Conservation (phyloP, 805 yeast genomes). For the Candida piceae region DNA sequence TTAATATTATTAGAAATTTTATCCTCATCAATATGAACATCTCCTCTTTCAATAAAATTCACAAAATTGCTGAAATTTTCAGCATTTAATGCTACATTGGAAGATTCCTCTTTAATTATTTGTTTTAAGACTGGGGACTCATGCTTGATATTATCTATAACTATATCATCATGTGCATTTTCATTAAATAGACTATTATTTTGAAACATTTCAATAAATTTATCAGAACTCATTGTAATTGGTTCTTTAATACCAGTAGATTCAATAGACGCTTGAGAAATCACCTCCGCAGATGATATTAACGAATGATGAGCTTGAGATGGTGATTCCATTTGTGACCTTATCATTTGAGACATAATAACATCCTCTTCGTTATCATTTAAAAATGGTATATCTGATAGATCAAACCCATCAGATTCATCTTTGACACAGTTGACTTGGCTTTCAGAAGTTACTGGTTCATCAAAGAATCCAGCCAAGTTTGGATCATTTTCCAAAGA, state of each 20-base stretch:
- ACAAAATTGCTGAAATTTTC: conserved; percentile 3
- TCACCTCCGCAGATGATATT: no score
- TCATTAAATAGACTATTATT: conserved; percentile 5
- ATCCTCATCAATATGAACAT: no score
- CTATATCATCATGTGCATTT: neutral
- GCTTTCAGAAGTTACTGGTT: conserved; percentile 1
- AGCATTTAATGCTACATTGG: conserved; percentile 1
- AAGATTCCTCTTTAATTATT: no score
- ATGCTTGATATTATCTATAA: no score
- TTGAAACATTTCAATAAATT: conserved; percentile 12
- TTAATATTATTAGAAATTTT: conserved; percentile 7
- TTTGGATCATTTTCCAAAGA: conserved; percentile 26
- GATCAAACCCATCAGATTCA: conserved; percentile 19
- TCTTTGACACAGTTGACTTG: no score
- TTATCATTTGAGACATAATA: conserved; percentile 1
- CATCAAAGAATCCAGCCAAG: conserved; percentile 24
- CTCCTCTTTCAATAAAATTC: conserved; percentile 13
- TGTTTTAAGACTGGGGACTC: no score
- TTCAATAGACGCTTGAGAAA: no score
- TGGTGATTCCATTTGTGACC: neutral
- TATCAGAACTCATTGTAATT: conserved; percentile 19
- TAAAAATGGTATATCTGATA: conserved; percentile 18
- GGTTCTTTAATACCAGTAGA: conserved; percentile 13
- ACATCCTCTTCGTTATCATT: conserved; percentile 2
- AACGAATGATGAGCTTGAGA: neutral